A percentile compares a stretch with the other conserved stretches of the same genome.
Evolutionary conservation across 495 filamentous ascomycete species (phyloP).

Genomic region (Letharia columbiana): DNA sequence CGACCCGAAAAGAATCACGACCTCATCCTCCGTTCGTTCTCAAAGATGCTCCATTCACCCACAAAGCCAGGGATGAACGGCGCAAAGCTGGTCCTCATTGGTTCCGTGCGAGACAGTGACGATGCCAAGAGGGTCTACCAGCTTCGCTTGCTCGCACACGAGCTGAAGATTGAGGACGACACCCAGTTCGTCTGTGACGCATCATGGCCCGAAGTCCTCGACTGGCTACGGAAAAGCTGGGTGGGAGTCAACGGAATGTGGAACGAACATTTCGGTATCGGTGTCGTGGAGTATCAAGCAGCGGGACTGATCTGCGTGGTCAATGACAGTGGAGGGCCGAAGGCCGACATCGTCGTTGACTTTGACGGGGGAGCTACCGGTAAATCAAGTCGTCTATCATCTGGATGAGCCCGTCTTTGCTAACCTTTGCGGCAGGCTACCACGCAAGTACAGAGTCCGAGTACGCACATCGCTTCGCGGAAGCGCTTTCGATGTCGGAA

Average conservation of each 20-base stretch:
- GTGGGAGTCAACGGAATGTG: slow-evolving; percentile 97
- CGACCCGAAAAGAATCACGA: slow-evolving; percentile 94
- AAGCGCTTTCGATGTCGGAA: slow-evolving; percentile 57
- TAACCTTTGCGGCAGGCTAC: slow-evolving; percentile 50
- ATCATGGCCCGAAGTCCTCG: slow-evolving; percentile 73
- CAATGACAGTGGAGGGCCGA: slow-evolving; percentile 84
- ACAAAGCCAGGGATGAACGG: slow-evolving; percentile 25
- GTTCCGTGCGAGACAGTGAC: slow-evolving; percentile 70
- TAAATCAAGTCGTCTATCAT: slow-evolving; percentile 24
- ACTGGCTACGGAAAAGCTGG: slow-evolving; percentile 61
- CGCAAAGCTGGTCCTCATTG: slow-evolving; percentile 71
- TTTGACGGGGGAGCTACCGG: slow-evolving; percentile 68
- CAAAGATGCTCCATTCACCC: slow-evolving; percentile 48
- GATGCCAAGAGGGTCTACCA: slow-evolving; percentile 88
- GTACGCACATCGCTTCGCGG: slow-evolving; percentile 70
- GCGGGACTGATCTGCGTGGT: slow-evolving; percentile 88
- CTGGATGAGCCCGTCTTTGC: neutral
- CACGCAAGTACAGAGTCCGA: slow-evolving; percentile 66
- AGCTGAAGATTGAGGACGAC: slow-evolving; percentile 70
- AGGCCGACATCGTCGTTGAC: slow-evolving; percentile 80
- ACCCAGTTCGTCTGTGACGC: slow-evolving; percentile 86
- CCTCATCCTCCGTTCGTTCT: slow-evolving; percentile 74
- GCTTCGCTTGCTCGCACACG: slow-evolving; percentile 78
- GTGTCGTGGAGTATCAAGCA: slow-evolving; percentile 96
- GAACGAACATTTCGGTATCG: slow-evolving; percentile 99